These are phyloP conservation scores for Pulveroboletus sp. DNA, from an alignment of 1,284 basidiomycete genomes.

Conservation along the genomic window DNA sequence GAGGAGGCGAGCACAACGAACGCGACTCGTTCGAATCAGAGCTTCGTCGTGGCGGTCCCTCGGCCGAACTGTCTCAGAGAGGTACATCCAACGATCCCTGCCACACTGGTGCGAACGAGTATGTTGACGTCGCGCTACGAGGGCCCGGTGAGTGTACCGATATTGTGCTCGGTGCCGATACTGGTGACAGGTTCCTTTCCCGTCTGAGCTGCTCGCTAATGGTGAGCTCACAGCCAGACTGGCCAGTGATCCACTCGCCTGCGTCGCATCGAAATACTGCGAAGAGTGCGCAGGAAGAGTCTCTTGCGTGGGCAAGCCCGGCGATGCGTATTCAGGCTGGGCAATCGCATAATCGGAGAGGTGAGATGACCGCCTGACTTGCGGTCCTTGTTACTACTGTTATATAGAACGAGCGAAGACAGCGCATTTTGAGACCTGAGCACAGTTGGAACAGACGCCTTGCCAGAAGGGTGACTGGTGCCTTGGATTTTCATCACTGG, in stretches of 20 bases:
- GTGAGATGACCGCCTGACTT: background rate
- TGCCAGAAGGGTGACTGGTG: constrained; percentile 7
- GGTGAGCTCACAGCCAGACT: constrained; percentile 18
- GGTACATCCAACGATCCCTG: constrained; percentile 20
- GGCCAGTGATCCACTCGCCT: constrained; percentile 1
- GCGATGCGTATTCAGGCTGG: constrained; percentile 5
- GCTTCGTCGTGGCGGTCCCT: constrained; percentile 18
- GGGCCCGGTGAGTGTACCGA: constrained; percentile 15
- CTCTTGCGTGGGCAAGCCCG: constrained; percentile 19
- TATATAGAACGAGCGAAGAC: constrained; percentile 19
- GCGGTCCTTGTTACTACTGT: constrained; percentile 4
- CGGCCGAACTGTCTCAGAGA: constrained; percentile 17
- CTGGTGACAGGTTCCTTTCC: constrained; percentile 20
- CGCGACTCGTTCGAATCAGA: constrained; percentile 29
- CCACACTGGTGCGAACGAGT: constrained; percentile 7
- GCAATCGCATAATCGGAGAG: constrained; percentile 10
- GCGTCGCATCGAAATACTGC: background rate
- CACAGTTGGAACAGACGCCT: constrained; percentile 17
- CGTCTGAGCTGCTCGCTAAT: constrained; percentile 11
- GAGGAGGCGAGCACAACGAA: constrained; percentile 23
- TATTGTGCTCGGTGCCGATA: background rate
- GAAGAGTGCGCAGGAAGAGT: background rate
- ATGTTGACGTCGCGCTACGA: constrained; percentile 9
- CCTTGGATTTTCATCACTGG: constrained; percentile 10
- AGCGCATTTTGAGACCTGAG: constrained; percentile 20